These are phyloP conservation scores for Triangularia verruculosa DNA, from an alignment of 2,329 filamentous ascomycete species.

Conservation along the genomic window DNA sequence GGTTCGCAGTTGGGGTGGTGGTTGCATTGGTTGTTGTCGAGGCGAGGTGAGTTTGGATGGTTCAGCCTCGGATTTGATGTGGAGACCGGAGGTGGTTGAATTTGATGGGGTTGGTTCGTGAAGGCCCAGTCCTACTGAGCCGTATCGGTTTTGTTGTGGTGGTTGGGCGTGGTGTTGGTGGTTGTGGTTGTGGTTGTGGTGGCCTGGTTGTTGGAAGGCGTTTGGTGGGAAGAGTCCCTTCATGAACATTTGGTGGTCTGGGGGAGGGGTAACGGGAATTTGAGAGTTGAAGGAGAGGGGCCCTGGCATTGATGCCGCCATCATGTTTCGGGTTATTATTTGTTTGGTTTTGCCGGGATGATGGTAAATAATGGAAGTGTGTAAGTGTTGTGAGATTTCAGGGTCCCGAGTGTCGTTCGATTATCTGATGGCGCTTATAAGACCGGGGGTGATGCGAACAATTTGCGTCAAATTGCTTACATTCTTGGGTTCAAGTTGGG, in stretches of 20 bases:
- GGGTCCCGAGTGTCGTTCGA: background rate
- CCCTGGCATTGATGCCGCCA: conserved; percentile 30
- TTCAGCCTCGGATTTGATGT: background rate
- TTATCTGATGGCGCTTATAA: background rate
- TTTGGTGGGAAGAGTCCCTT: conserved; percentile 16
- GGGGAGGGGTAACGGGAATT: conserved; percentile 40
- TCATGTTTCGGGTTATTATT: conserved; percentile 7
- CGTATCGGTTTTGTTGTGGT: background rate
- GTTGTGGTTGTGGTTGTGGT: conserved; percentile 9
- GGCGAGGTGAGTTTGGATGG: background rate
- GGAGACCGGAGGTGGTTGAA: background rate
- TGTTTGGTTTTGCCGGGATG: background rate
- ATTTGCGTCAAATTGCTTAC: background rate
- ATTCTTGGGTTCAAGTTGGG: background rate
- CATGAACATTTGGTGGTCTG: conserved; percentile 37
- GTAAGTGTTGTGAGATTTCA: background rate
- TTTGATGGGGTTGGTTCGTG: background rate
- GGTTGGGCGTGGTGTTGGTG: conserved; percentile 14
- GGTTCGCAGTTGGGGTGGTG: conserved; percentile 9
- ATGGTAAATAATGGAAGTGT: background rate
- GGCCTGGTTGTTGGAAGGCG: background rate
- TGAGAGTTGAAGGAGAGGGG: conserved; percentile 32
- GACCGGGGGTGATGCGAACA: background rate
- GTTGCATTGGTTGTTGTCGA: conserved; percentile 1
- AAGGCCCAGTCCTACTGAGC: background rate